These are phyloP conservation scores for Saturnispora besseyi DNA, from an alignment of 805 yeast genomes.

Conservation along the genomic window DNA sequence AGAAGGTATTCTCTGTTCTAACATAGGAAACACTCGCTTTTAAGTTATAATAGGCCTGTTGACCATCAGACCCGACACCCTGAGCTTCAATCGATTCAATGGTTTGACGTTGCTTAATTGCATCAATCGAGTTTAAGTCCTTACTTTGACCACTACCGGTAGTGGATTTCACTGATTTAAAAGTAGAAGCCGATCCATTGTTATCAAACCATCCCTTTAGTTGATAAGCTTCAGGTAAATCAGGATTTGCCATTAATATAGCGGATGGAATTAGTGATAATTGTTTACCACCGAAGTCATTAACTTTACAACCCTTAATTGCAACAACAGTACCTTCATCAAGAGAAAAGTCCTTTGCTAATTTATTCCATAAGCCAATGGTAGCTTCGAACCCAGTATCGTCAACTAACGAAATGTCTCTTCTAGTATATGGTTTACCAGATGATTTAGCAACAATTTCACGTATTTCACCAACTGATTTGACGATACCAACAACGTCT, in stretches of 20 bases:
- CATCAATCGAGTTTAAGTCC: slow-evolving; percentile 29
- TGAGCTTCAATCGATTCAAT: slow-evolving; percentile 57
- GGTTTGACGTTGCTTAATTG: slow-evolving; percentile 51
- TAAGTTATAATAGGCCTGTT: slow-evolving; percentile 67
- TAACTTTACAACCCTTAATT: slow-evolving; percentile 80
- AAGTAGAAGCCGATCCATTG: slow-evolving; percentile 55
- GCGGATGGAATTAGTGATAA: slow-evolving; percentile 76
- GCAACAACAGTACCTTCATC: slow-evolving; percentile 83
- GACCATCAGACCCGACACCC: slow-evolving; percentile 64
- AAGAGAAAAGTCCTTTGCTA: slow-evolving; percentile 67
- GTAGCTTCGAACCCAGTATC: slow-evolving; percentile 66
- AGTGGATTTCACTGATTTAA: slow-evolving; percentile 46
- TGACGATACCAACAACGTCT: slow-evolving; percentile 83
- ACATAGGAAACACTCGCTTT: slow-evolving; percentile 69
- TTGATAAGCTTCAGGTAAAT: slow-evolving; percentile 75
- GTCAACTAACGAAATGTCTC: slow-evolving; percentile 83
- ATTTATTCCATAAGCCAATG: slow-evolving; percentile 85
- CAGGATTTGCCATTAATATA: slow-evolving; percentile 72
- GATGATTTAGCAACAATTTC: slow-evolving; percentile 80
- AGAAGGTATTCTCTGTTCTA: slow-evolving; percentile 58
- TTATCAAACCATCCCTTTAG: slow-evolving; percentile 94
- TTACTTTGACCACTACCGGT: slow-evolving; percentile 22
- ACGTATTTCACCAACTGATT: slow-evolving; percentile 62
- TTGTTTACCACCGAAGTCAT: slow-evolving; percentile 81
- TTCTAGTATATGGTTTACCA: slow-evolving; percentile 86